Base-by-base conservation (phyloP, 371 early-diverging fungal genomes). In the Coemansia sp. region DNA sequence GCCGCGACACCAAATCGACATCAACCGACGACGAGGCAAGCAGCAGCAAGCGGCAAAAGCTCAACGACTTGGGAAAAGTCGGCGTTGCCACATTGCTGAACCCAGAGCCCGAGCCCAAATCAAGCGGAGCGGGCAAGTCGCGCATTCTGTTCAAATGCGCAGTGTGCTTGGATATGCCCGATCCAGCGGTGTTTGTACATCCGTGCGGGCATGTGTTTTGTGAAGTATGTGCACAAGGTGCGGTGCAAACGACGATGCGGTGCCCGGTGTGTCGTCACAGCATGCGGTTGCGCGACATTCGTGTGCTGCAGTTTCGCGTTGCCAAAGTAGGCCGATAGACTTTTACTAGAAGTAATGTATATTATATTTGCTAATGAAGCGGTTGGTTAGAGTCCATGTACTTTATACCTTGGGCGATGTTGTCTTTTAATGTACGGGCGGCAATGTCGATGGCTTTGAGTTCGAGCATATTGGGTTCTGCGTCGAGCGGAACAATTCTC, bases 401-500 rank as follows among this genome's bases (percentile, higher is more conserved):
- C 42, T 29, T 60, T 18, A 63, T 40, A 11, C 79, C 79, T 10
- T 64, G 60, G 59, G 22, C 26, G 27, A 79, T 79, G 61, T 73
- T 79, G 57, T 40, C 24, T 5, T 48, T n/a, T 26, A 79, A 66
- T 0, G 66, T 72, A 2, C 31, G 62, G 34, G 67, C 68, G 40
- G 79, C 79, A 22, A 68, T 69, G 11, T 58, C 59, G 34, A 79
- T 37, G 14, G 67, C 72, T 40, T 67, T 50, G 63, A 52, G 63
- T 86, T 99, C 99, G 81, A 90, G 84, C 75, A 95, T 71, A 39
- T 50, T 51, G 26, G 39, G 58, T 14, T 47, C 48, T 60, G 86
- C 75, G 65, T 92, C 92, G 16, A 66, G 50, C 14, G 52, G 52
- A 34, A 95, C 78, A 71, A 95, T 91, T 83, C 91, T 89, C 79